These are phyloP conservation scores for Lentinula sp. DNA, from an alignment of 768 basidiomycete species.

Conservation along the genomic window DNA sequence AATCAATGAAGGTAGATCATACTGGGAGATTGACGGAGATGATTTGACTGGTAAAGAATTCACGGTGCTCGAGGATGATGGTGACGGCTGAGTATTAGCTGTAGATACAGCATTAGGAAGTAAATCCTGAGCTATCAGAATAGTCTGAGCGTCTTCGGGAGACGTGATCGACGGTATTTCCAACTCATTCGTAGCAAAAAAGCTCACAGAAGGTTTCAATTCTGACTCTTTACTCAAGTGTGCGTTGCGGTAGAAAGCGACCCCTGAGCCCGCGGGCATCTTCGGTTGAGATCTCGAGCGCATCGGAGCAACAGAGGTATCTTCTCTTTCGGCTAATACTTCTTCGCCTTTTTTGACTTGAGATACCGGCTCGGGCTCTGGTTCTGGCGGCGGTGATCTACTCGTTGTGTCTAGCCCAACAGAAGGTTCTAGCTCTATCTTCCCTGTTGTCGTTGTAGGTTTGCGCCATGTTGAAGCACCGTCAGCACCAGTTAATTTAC, in stretches of 20 bases:
- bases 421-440: neutral
- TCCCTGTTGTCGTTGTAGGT: neutral
- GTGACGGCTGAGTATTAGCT: neutral
- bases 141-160: constrained; percentile 16
- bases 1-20: constrained; percentile 19
- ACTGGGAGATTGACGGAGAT: constrained; percentile 5
- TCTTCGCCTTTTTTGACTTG: neutral
- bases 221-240: constrained; percentile 44
- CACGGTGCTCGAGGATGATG: constrained; percentile 9
- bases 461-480: constrained; percentile 10
- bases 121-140: neutral
- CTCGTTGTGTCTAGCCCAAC: constrained; percentile 41
- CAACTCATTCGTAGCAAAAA: constrained; percentile 76
- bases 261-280: constrained; percentile 65
- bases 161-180: constrained; percentile 30
- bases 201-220: constrained; percentile 51
- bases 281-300: constrained; percentile 57
- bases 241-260: constrained; percentile 69
- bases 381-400: constrained; percentile 46
- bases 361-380: neutral
- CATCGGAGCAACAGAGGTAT: constrained; percentile 13
- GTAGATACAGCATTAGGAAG: neutral
- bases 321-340: neutral
- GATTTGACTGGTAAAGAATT: neutral
- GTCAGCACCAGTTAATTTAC: constrained; percentile 7